Evolutionary conservation across 2,329 filamentous ascomycete species (phyloP).

Genomic region (Fusarium denticulatum): DNA sequence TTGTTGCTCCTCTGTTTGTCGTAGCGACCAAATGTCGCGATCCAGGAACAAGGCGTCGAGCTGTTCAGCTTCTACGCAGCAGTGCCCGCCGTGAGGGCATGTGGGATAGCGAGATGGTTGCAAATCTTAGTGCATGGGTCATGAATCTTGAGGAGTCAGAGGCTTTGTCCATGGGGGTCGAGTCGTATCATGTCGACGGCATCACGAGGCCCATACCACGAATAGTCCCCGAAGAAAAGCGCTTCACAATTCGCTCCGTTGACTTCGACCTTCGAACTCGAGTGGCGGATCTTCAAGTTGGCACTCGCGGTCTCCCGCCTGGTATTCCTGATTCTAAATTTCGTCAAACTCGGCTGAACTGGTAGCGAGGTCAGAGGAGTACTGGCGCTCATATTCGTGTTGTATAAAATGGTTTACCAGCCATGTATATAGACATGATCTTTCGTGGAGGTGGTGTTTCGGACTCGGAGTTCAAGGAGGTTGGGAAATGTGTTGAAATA

Average conservation of each 20-base stretch:
- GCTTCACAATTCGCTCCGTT: constrained; percentile 65
- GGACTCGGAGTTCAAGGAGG: background rate
- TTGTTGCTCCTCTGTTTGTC: constrained; percentile 72
- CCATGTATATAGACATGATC: background rate
- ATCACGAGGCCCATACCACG: constrained; percentile 26
- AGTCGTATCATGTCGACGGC: constrained; percentile 12
- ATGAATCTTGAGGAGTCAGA: constrained; percentile 64
- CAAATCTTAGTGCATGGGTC: constrained; percentile 65
- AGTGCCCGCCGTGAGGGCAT: constrained; percentile 73
- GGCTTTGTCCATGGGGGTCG: constrained; percentile 40
- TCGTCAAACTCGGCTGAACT: constrained; percentile 57
- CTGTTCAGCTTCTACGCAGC: constrained; percentile 68
- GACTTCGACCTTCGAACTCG: constrained; percentile 66
- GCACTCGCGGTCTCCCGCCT: constrained; percentile 61
- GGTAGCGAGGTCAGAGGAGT: constrained; percentile 50
- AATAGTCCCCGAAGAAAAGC: constrained; percentile 61
- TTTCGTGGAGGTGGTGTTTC: background rate
- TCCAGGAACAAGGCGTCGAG: constrained; percentile 64
- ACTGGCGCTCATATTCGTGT: background rate
- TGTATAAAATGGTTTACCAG: background rate
- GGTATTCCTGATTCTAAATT: constrained; percentile 59
- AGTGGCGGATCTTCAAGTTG: constrained; percentile 61
- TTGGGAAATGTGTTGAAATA: background rate
- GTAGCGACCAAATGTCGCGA: constrained; percentile 74
- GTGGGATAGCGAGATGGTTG: constrained; percentile 72